These are phyloP conservation scores for Emericellopsis terricola DNA, from an alignment of 495 filamentous ascomycete genomes.

Conservation along the genomic window DNA sequence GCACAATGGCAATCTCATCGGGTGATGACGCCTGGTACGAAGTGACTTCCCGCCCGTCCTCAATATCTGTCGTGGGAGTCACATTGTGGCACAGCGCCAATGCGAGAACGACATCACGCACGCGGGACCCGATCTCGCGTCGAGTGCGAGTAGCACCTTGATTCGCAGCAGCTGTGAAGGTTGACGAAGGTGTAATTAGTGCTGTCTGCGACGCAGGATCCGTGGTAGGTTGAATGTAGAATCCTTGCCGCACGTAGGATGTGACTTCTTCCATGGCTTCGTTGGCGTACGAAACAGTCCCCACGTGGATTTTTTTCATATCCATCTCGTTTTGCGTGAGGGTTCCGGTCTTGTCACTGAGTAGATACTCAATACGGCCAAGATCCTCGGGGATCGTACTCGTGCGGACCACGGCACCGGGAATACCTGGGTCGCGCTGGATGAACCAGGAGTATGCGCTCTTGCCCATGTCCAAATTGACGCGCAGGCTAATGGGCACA, in stretches of 20 bases:
- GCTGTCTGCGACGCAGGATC: constrained; percentile 13
- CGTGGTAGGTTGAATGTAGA: constrained; percentile 30
- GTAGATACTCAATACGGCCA: constrained; percentile 85
- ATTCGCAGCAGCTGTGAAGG: constrained; percentile 37
- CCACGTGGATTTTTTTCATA: constrained; percentile 95
- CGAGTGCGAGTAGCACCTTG: constrained; percentile 57
- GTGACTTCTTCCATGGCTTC: constrained; percentile 97
- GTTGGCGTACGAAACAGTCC: constrained; percentile 92
- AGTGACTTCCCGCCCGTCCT: constrained; percentile 56
- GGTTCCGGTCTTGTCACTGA: constrained; percentile 96
- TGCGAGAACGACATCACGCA: constrained; percentile 78
- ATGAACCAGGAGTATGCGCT: constrained; percentile 92
- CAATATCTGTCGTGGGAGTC: constrained; percentile 75
- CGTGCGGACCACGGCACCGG: constrained; percentile 82
- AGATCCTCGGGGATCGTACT: constrained; percentile 96
- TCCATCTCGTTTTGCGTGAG: constrained; percentile 98
- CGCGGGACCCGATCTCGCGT: constrained; percentile 81
- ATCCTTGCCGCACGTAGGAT: constrained; percentile 68
- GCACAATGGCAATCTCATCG: constrained; percentile 95
- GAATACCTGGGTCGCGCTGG: constrained; percentile 74
- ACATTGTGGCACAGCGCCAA: constrained; percentile 96
- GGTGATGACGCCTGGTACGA: constrained; percentile 94
- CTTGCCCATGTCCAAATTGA: constrained; percentile 96
- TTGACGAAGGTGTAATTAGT: constrained; percentile 59
- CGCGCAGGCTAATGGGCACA: constrained; percentile 88